Percentiles rank a stretch among this genome's conserved stretches.
Evolutionary conservation across 2,329 filamentous ascomycete species (phyloP).

Genomic region (Westerdykella sp.): DNA sequence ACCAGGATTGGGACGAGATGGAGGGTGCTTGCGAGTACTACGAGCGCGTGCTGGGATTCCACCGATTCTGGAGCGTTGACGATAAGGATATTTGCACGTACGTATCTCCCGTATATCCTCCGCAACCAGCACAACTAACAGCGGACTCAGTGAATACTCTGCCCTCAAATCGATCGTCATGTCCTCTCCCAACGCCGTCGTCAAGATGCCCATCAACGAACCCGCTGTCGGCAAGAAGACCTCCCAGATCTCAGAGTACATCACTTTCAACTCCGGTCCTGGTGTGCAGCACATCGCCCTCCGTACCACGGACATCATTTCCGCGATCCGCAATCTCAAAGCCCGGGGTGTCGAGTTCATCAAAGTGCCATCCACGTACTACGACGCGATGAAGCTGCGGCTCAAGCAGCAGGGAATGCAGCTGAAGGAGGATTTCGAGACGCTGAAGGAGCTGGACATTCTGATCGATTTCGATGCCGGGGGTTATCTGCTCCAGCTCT

Average conservation of each 20-base stretch:
- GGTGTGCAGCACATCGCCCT: slow-evolving; percentile 94
- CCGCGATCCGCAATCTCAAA: slow-evolving; percentile 68
- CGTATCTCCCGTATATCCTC: neutral
- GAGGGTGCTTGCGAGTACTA: slow-evolving; percentile 63
- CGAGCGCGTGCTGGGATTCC: slow-evolving; percentile 83
- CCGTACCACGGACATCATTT: slow-evolving; percentile 72
- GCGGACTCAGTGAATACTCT: slow-evolving; percentile 59
- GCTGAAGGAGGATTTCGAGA: slow-evolving; percentile 73
- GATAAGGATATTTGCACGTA: slow-evolving; percentile 81
- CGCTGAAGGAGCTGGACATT: slow-evolving; percentile 71
- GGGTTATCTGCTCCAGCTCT: slow-evolving; percentile 67
- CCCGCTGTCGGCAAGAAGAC: slow-evolving; percentile 84
- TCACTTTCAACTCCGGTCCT: slow-evolving; percentile 81
- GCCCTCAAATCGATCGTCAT: slow-evolving; percentile 87
- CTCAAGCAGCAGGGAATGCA: slow-evolving; percentile 56
- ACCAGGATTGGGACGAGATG: slow-evolving; percentile 94
- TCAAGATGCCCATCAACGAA: slow-evolving; percentile 99
- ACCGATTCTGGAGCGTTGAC: slow-evolving; percentile 96
- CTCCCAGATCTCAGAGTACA: slow-evolving; percentile 83
- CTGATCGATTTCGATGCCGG: slow-evolving; percentile 92
- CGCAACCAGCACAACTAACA: neutral
- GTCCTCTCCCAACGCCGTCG: slow-evolving; percentile 73
- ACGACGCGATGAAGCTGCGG: slow-evolving; percentile 66
- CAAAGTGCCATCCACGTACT: slow-evolving; percentile 79
- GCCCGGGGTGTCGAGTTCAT: slow-evolving; percentile 93